Evolutionary conservation across 2,329 filamentous ascomycete genomes (phyloP).

Genomic region (Penicillium sp.): DNA sequence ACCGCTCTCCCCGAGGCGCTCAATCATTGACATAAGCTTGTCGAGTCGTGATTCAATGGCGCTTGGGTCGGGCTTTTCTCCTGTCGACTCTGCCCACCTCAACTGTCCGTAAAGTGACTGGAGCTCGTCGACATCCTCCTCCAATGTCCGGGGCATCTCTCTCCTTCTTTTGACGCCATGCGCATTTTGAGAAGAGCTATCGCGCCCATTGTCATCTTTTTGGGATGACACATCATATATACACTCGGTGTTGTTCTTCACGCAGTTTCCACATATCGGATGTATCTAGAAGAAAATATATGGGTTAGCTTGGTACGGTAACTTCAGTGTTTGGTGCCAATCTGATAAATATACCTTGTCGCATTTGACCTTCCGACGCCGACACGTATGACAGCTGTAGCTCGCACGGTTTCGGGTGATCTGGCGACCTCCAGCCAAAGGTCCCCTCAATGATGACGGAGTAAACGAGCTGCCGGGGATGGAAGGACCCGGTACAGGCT

Average conservation of each 20-base stretch:
- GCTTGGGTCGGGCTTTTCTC: conserved; percentile 31
- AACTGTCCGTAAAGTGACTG: conserved; percentile 33
- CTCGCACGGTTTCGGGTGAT: conserved; percentile 49
- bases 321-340: too few species aligned
- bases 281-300: conserved; percentile 34
- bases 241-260: conserved; percentile 45
- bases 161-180: conserved; percentile 40
- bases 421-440: conserved; percentile 37
- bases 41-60: conserved; percentile 46
- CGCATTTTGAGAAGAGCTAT: conserved; percentile 12
- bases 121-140: conserved; percentile 35
- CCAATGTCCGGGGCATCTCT: conserved; percentile 26
- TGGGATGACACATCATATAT: conserved; percentile 39
- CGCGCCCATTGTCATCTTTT: conserved; percentile 20
- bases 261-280: conserved; percentile 47
- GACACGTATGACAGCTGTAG: conserved; percentile 49
- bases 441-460: conserved; percentile 10
- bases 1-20: conserved; percentile 39
- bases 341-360: conserved; percentile 35
- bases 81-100: conserved; percentile 24
- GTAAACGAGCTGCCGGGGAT: conserved; percentile 6
- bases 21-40: conserved; percentile 46
- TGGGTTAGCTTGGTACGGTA: not conserved
- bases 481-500: conserved; percentile 6
- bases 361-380: conserved; percentile 49